Conservation (phyloP, 495 filamentous ascomycete genomes). For the Sordaria brevicollis region DNA sequence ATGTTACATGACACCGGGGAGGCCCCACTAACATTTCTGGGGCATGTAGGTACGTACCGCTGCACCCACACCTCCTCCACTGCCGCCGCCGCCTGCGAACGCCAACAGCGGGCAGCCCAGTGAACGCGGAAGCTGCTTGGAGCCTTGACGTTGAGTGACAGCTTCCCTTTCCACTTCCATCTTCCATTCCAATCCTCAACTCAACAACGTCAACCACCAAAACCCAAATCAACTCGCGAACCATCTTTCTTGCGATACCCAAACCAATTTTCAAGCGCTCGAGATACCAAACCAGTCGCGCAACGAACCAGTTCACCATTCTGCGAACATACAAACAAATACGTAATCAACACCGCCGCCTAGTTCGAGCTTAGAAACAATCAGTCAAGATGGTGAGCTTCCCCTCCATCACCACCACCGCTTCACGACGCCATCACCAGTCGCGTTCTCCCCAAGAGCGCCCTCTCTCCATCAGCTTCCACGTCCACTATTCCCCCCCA, state of each 20-base stretch:
- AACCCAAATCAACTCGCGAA: neutral
- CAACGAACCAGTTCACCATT: neutral
- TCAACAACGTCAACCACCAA: conserved; percentile 1
- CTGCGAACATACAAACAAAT: neutral
- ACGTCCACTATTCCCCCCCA: too few species aligned
- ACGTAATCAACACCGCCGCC: neutral
- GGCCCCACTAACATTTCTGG: neutral
- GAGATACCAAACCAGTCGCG: neutral
- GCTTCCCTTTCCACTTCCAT: conserved; percentile 6
- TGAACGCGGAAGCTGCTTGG: conserved; percentile 35
- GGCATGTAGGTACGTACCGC: neutral
- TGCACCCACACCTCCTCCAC: neutral
- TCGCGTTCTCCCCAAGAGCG: neutral
- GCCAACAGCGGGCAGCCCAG: neutral
- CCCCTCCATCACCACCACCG: neutral
- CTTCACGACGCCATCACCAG: neutral
- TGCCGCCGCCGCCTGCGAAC: neutral
- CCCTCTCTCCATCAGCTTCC: conserved; percentile 1
- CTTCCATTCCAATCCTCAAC: conserved; percentile 1
- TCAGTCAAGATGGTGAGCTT: conserved; percentile 38
- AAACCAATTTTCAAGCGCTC: neutral
- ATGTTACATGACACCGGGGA: neutral
- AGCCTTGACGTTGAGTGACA: conserved; percentile 23
- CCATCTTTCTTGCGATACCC: neutral
- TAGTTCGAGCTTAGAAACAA: neutral